Evolutionary conservation across 805 yeast species (phyloP), one percentile per base, ranked within the genome.

Genomic region (Candida pseudofarinosa): DNA sequence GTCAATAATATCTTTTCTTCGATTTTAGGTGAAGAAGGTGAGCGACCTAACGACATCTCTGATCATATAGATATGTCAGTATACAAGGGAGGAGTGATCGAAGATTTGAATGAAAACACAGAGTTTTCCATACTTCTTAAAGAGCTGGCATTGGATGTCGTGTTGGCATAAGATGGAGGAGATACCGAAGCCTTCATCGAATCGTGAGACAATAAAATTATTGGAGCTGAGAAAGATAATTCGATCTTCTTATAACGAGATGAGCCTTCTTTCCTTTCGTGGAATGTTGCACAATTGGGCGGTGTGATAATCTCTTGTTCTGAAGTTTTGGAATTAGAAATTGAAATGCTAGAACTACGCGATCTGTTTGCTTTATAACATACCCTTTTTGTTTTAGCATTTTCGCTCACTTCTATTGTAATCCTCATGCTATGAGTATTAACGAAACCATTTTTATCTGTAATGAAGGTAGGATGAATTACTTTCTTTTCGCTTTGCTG

Each of bases 181-280:
- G 46, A 43, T 12, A 20, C 37, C 6, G 47, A 41, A 6, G 47
- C 52, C n/a, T 45, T 33, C 4, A 37, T 23, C 5, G 55, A 43
- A 30, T 42, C 46, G 8, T 41, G 35, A 18, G 44, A 37, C 20
- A 51, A 40, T 14, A 51, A 35, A 4, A 36, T 30, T 16, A 51
- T 40, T 8, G 55, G 51, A 8, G 47, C 23, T 14, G 52, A 32
- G 34, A 48, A 47, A 3, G 53, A 45, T 15, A 51, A 39, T 19
- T 51, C 53, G 4, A 46, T 48, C 35, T 36, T 45, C 20, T 45
- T 43, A 20, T 20, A 50, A 18, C 40, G 43, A 18, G 36, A 33
- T 4, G 44, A 17, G 10, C 39, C 44, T 32, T 28, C 36, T 17
- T 40, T 37, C 18, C 41, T 37, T 34, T 35, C 38, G 15, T 42